Evolutionary conservation across 495 filamentous ascomycete species (phyloP).

Genomic region (Tirmania nivea): DNA sequence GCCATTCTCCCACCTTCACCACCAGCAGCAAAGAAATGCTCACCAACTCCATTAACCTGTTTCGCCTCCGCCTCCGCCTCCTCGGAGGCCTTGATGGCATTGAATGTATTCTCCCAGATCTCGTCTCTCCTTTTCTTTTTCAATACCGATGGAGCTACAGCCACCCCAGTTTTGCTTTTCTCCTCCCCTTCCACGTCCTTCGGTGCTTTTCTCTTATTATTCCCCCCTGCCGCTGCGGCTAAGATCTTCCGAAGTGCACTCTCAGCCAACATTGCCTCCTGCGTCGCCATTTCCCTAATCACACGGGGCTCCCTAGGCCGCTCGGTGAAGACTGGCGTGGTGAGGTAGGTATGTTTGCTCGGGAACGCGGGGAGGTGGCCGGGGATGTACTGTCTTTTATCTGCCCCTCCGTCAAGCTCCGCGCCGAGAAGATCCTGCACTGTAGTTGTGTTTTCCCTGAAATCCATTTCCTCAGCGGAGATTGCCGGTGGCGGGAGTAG

Average conservation of each 20-base stretch:
- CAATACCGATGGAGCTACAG: not conserved
- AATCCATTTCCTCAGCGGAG: constrained; percentile 14
- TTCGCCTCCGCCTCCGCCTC: constrained; percentile 1
- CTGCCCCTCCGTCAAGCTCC: constrained; percentile 30
- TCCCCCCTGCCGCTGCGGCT: constrained; percentile 21
- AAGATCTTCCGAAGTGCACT: constrained; percentile 49
- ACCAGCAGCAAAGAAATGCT: not conserved
- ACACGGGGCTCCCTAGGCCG: constrained; percentile 46
- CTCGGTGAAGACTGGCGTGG: constrained; percentile 41
- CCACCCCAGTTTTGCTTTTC: not conserved
- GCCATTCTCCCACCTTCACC: not conserved
- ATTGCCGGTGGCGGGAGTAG: constrained; percentile 25
- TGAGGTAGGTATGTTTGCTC: constrained; percentile 49
- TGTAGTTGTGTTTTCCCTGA: not conserved
- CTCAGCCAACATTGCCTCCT: constrained; percentile 52
- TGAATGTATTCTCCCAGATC: constrained; percentile 21
- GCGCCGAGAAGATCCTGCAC: constrained; percentile 28
- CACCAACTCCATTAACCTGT: not conserved
- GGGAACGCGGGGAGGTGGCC: constrained; percentile 48
- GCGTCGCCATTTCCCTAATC: constrained; percentile 49
- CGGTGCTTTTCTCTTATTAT: constrained; percentile 17
- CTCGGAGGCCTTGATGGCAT: constrained; percentile 7
- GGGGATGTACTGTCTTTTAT: constrained; percentile 37
- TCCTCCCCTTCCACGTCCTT: constrained; percentile 20
- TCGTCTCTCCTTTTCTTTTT: constrained; percentile 17